Evolutionary conservation across 2,329 filamentous ascomycete species (phyloP), one percentile per base, ranked within the genome.

Genomic region (Grosmannia penicillata): DNA sequence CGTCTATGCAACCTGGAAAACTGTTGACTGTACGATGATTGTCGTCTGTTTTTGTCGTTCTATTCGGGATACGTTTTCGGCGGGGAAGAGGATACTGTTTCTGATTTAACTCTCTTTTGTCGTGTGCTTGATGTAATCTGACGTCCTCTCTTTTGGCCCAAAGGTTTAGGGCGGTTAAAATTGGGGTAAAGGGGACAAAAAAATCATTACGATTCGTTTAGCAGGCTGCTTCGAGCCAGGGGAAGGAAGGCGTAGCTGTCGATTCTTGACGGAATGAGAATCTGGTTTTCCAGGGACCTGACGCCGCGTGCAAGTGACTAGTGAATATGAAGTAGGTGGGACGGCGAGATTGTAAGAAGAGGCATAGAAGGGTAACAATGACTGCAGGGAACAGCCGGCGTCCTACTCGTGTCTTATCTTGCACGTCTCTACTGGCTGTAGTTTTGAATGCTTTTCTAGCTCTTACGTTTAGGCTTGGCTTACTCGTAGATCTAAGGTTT

Each of bases 11-110:
- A 18, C 21, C 27, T 21, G 26, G 35, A 24, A 37, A 37, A 30
- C 19, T 24, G 30, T 26, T 23, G 27, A 29, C 21, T 37, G 36
- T 37, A 37, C 36, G 36, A 37, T 37, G 28, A 24, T 29, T 37
- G 28, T 17, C 28, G 29, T 32, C 23, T 37, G 36, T 37, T 37
- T 37, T 37, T 31, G 36, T 37, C 23, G 28, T 30, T 25, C 11
- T 30, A 30, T 15, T 30, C 34, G 26, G 35, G 21, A 22, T 26
- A 24, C 22, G 21, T 37, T 32, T 7, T 32, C 36, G 22, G 22
- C 15, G 19, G 36, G 36, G 28, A 36, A 11, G 35, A 26, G 25
- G 35, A 28, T 22, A 19, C 27, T 35, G 15, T n/a, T 14, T 15
- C 8, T 15, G 34, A 8, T 31, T 30, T 17, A 8, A 19, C 28